phyloP scores from a whole-genome alignment of 225 moss, liverwort and hornwort genomes.

The Lunularia cruciata region DNA sequence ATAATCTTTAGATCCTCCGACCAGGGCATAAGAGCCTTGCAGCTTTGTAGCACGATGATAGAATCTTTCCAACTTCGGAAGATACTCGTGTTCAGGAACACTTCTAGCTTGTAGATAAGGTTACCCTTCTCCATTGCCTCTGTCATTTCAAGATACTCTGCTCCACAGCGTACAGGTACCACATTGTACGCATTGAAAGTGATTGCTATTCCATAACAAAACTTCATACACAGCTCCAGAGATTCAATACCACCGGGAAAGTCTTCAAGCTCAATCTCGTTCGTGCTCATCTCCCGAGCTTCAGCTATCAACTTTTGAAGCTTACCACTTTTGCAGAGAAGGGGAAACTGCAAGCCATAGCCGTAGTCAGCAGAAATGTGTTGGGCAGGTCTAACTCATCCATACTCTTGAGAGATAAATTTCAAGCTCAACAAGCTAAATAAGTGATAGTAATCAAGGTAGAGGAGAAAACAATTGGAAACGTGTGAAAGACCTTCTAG shows the following conservation, averaged over 20 bases:
- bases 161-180: slow-evolving; percentile 65
- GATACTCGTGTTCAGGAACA: slow-evolving; percentile 74
- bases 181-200: slow-evolving; percentile 78
- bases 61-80: slow-evolving; percentile 81
- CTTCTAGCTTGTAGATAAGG: slow-evolving; percentile 78
- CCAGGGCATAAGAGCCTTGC: slow-evolving; percentile 64
- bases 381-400: no score
- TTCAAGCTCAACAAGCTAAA: no score
- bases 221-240: slow-evolving; percentile 70
- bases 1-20: slow-evolving; percentile 76
- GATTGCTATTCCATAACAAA: slow-evolving; percentile 81
- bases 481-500: no score
- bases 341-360: slow-evolving; percentile 57
- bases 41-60: slow-evolving; percentile 76
- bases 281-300: slow-evolving; percentile 54
- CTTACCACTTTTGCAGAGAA: slow-evolving; percentile 63
- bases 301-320: slow-evolving; percentile 66
- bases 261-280: slow-evolving; percentile 59
- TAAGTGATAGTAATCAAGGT: no score
- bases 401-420: no score
- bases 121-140: slow-evolving; percentile 84
- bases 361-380: not conserved
- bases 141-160: slow-evolving; percentile 84
- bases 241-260: slow-evolving; percentile 76
- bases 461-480: no score